Percentiles rank a stretch among this genome's conserved stretches.
Evolutionary conservation across 2,329 filamentous ascomycete genomes (phyloP).

Genomic region (Myotisia sp.): DNA sequence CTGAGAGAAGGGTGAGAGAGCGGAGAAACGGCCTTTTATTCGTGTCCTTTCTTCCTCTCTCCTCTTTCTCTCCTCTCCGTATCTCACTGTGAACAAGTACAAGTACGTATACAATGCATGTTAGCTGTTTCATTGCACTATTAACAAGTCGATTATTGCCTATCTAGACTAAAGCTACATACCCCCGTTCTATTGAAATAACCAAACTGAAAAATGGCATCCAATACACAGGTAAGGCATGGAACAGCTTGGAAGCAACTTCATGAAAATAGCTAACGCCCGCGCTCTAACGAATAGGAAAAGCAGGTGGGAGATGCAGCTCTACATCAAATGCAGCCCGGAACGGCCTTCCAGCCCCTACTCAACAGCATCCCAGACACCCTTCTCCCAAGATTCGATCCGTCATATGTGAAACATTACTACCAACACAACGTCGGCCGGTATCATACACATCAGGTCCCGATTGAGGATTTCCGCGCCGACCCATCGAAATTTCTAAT

Average conservation of each 20-base stretch:
- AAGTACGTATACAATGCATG: background rate
- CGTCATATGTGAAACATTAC: conserved; percentile 29
- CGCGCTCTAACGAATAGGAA: background rate
- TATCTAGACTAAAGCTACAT: background rate
- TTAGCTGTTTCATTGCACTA: too few species aligned
- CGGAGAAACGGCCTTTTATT: too few species aligned
- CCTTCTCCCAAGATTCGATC: conserved; percentile 27
- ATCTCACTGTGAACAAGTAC: too few species aligned
- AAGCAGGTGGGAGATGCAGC: conserved; percentile 11
- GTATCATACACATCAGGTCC: conserved; percentile 30
- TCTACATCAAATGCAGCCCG: conserved; percentile 17
- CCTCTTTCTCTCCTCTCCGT: background rate
- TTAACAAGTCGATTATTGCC: background rate
- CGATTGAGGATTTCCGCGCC: conserved; percentile 26
- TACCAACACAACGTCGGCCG: conserved; percentile 30
- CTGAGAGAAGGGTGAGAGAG: too few species aligned
- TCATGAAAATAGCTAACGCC: background rate
- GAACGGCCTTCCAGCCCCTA: conserved; percentile 21
- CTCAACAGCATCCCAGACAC: conserved; percentile 29
- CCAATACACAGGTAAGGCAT: background rate
- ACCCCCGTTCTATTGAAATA: too few species aligned
- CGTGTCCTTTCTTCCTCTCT: background rate
- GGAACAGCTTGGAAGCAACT: background rate
- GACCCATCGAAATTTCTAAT: conserved; percentile 27
- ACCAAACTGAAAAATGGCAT: background rate